Base-by-base conservation (phyloP, 768 basidiomycete genomes). In the Russula griseocarnosa region DNA sequence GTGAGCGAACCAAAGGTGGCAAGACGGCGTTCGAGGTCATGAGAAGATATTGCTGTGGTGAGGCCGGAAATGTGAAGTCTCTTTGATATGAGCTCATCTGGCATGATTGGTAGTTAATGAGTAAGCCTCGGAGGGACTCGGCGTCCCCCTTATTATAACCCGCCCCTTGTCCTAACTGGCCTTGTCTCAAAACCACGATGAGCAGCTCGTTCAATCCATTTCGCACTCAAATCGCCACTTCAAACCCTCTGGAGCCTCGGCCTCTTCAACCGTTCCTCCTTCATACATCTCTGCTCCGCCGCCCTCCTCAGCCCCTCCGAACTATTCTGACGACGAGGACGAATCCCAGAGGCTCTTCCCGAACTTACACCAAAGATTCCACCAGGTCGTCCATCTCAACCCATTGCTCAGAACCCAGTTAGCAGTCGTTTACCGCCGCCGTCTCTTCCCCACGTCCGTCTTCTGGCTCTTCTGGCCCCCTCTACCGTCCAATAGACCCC, bases 51-150 rank as follows among this genome's bases (percentile, higher is more conserved):
- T 5, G 84, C 75, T 0, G 87, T 83, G 0, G 88, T 90, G 4
- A 92, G 78, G 3, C 90, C 90, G 32, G 89, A 89, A 59, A 92
- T 78, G 58, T 89, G 87, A 11, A 91, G 77, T 44, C 88, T 78
- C 75, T 87, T 90, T 1, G 82, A 76, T 68, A 78, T 70, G 34
- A 70, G 47, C 13, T 6, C 22, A 14, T 66, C 53, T 14, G 52
- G 30, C 24, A n/a, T 13, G 8, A 46, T 30, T 30, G 30, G 30
- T 10, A 5, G 22, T 13, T 8, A 36, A 14, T 55, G 34, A 38
- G 32, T 55, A 55, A 55, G 53, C 53, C 49, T 50, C 49, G 49
- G 49, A 18, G 5, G 7, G 13, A 18, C 26, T 28, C 49, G 49
- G 24, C 1, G 5, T 5, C 0, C 24, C 16, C 3, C 26, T 50